Evolutionary conservation across 1,284 basidiomycete species (phyloP).

Genomic region (Pisolithus thermaeus): DNA sequence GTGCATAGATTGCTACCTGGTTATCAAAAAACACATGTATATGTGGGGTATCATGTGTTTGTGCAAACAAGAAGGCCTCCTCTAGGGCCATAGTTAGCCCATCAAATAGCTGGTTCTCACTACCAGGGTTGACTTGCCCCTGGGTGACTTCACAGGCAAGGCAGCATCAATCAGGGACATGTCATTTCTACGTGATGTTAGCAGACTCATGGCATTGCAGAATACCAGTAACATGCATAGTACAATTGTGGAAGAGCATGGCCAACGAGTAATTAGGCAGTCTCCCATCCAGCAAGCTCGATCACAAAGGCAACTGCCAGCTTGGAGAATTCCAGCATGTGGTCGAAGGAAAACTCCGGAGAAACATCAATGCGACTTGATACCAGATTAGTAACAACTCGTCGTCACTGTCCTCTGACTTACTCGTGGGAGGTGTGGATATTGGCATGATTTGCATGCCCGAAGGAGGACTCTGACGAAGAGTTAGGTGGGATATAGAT

Average conservation of each 20-base stretch:
- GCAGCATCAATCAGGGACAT: too few species aligned
- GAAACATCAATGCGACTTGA: slow-evolving; percentile 80
- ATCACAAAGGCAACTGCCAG: slow-evolving; percentile 81
- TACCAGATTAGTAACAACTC: slow-evolving; percentile 14
- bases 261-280: slow-evolving; percentile 10
- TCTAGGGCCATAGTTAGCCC: too few species aligned
- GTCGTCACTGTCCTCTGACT: slow-evolving; percentile 25
- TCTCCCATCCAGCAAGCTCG: slow-evolving; percentile 57
- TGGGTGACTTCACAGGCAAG: too few species aligned
- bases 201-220: too few species aligned
- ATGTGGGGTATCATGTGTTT: too few species aligned
- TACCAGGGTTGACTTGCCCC: too few species aligned
- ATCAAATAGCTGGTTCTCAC: too few species aligned
- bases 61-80: too few species aligned
- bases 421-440: slow-evolving; percentile 83
- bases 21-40: too few species aligned
- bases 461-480: slow-evolving; percentile 61
- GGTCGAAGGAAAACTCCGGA: slow-evolving; percentile 78
- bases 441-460: slow-evolving; percentile 65
- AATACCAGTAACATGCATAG: too few species aligned
- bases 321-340: slow-evolving; percentile 88
- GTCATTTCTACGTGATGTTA: too few species aligned
- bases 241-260: background rate
- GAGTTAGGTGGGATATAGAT: slow-evolving; percentile 10
- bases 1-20: too few species aligned